phyloP scores from a whole-genome alignment of 2,329 filamentous ascomycete genomes.

The Ophiosphaerella narmari region DNA sequence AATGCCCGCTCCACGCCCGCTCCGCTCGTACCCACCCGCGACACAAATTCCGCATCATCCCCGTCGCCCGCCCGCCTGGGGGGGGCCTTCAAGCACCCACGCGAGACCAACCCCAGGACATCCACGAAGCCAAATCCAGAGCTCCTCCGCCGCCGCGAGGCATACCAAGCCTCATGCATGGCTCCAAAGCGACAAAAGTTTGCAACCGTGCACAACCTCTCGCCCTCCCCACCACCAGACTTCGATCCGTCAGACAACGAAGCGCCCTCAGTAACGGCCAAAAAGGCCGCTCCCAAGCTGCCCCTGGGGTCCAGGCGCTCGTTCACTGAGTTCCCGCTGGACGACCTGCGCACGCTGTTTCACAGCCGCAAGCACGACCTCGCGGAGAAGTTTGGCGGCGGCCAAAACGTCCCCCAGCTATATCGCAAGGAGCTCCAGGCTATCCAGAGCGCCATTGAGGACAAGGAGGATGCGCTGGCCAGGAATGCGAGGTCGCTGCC shows the following conservation, averaged over 20 bases:
- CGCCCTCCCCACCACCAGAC: not conserved
- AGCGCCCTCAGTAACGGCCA: not conserved
- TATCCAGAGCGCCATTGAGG: not conserved
- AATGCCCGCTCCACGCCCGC: too few relatives aligned
- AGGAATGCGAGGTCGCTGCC: not conserved
- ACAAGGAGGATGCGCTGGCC: not conserved
- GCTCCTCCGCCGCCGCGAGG: not conserved
- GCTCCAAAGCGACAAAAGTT: too few relatives aligned
- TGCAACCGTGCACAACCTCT: not conserved
- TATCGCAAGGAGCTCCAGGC: slow-evolving; percentile 3
- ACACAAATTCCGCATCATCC: too few relatives aligned
- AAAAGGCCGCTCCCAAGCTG: not conserved
- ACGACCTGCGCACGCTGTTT: not conserved
- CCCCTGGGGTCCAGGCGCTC: not conserved
- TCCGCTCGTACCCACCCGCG: too few relatives aligned
- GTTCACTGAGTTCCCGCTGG: not conserved
- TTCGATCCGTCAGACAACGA: not conserved
- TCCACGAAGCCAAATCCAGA: not conserved
- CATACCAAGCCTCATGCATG: not conserved
- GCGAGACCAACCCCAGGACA: not conserved
- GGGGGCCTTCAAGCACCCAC: not conserved
- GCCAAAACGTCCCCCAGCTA: not conserved
- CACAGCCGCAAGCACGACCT: not conserved
- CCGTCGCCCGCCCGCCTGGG: not conserved
- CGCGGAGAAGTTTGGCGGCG: not conserved